A percentile compares a stretch with the other conserved stretches of the same genome.
Conservation (phyloP, 2,329 filamentous ascomycete genomes). For the Sporothrix pseudoabietina region DNA sequence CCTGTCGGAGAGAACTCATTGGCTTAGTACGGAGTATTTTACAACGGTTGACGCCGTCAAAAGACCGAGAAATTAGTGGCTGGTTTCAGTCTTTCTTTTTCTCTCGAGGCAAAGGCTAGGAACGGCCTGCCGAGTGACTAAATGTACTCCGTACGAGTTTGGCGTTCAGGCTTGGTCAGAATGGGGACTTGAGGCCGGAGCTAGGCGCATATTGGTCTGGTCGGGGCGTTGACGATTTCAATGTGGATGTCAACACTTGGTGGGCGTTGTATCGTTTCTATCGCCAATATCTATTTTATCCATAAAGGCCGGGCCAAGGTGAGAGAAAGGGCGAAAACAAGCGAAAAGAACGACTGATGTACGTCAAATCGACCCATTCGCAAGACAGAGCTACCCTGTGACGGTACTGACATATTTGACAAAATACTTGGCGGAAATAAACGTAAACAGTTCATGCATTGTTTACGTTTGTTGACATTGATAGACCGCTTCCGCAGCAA, state of each 20-base stretch:
- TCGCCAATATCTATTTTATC: background rate
- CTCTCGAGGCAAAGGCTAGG: background rate
- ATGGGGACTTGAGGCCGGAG: background rate
- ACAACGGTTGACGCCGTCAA: background rate
- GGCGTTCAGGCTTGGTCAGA: background rate
- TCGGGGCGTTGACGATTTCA: background rate
- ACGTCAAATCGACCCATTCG: background rate
- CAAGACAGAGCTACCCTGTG: background rate
- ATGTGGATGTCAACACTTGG: background rate
- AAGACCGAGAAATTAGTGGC: background rate
- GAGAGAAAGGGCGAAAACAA: background rate
- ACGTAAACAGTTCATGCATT: background rate
- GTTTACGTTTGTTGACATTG: background rate
- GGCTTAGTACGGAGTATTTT: background rate
- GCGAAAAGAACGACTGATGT: background rate
- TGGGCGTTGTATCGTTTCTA: background rate
- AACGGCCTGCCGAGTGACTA: background rate
- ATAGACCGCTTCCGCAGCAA: background rate
- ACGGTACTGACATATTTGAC: background rate
- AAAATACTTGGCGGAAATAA: background rate
- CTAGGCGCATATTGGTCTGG: background rate
- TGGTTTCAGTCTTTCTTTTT: background rate
- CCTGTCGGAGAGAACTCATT: background rate
- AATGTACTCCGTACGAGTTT: background rate
- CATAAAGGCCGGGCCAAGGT: background rate